Base-by-base conservation (phyloP, 225 moss, liverwort and hornwort species). In the Asterella californica region DNA sequence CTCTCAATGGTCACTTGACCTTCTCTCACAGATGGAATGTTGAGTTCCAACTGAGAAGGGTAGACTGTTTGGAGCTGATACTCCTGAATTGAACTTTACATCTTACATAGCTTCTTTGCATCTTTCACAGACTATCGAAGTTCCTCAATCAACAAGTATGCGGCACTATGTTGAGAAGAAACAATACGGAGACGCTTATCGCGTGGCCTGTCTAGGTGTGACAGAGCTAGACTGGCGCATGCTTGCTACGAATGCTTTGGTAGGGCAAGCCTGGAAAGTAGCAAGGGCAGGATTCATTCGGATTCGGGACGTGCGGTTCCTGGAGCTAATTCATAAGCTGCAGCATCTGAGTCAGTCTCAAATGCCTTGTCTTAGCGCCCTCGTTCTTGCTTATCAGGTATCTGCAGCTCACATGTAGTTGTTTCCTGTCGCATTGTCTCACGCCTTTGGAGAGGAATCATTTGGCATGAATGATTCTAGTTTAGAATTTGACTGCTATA, bases 191-290 rank as follows among this genome's bases (percentile, higher is more conserved):
- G 85, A 89, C 71, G 97, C 94, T 29, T 99, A 99, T 34, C 88
- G 87, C 83, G 94, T 99, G 46, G 94, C 97, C 64, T 99, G 97
- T 79, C 88, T 99, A 25, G 97, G 97, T 78, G 94, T 99, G 42
- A 94, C 93, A 14, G 97, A 99, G 83, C 92, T 85, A 80, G 97
- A 99, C 74, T 99, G 97, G 97, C 93, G 91, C 62, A 84, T 84
- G 84, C 88, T 99, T 55, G 94, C 92, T 19, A 71, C 93, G 14
- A 90, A 90, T 34, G 90, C 97, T 42, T 78, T 99, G 74, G 88
- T 91, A 83, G 87, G 88, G 27, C 49, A 86, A 79, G 84, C 85
- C 10, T 93, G 88, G 94, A 92, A 94, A 82, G 89, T 99, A 82
- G 97, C 97, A n/a, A 87, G 86, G 84, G 90, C 90, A 72, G 88